These are phyloP conservation scores for Coemansia sp. DNA, from an alignment of 192 early-diverging fungal species.

Conservation along the genomic window DNA sequence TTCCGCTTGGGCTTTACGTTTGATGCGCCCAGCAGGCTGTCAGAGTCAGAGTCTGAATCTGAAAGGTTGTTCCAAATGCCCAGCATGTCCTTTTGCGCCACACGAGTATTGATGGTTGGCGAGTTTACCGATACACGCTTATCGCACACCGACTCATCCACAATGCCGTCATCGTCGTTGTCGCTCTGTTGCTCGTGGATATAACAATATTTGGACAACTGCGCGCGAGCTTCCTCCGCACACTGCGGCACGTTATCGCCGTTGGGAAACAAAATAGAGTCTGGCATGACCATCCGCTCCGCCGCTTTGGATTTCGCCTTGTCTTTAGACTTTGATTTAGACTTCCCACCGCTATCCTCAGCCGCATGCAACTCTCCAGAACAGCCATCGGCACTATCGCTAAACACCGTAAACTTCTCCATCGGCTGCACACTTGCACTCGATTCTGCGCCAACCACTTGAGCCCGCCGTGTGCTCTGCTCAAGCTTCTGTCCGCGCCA, in stretches of 20 bases:
- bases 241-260: slow-evolving; percentile 32
- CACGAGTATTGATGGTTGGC: slow-evolving; percentile 45
- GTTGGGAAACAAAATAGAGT: slow-evolving; percentile 25
- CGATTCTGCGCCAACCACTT: too few relatives aligned
- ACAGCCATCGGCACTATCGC: slow-evolving; percentile 7
- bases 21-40: slow-evolving; percentile 10
- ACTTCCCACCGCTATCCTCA: slow-evolving; percentile 1
- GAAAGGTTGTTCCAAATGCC: slow-evolving; percentile 41
- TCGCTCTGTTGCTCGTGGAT: neutral
- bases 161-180: slow-evolving; percentile 17
- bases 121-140: slow-evolving; percentile 22
- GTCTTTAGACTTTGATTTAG: slow-evolving; percentile 8
- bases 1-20: too few relatives aligned
- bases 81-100: slow-evolving; percentile 45
- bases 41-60: slow-evolving; percentile 30
- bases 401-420: slow-evolving; percentile 40
- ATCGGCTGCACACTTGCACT: neutral
- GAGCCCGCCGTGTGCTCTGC: slow-evolving; percentile 24
- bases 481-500: slow-evolving; percentile 64
- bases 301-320: slow-evolving; percentile 3
- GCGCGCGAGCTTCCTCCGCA: slow-evolving; percentile 35
- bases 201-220: slow-evolving; percentile 15
- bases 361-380: neutral
- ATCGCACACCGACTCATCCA: slow-evolving; percentile 16
- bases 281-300: slow-evolving; percentile 41